Evolutionary conservation across 495 filamentous ascomycete genomes (phyloP).

Genomic region (Eremomyces bilateralis): DNA sequence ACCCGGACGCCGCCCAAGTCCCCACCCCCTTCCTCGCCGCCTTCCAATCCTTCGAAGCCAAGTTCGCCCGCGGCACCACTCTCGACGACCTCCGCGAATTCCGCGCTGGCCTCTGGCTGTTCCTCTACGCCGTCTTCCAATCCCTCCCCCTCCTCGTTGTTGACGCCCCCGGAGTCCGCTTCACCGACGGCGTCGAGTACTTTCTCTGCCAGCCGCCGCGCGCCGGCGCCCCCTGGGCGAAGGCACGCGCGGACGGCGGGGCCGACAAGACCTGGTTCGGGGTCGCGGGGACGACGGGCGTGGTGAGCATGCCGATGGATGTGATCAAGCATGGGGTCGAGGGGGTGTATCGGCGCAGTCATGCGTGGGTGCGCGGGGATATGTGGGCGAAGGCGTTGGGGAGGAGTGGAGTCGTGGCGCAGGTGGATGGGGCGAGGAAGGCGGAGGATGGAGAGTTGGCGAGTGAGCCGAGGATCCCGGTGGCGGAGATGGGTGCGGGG

Average conservation of each 20-base stretch:
- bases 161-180: slow-evolving; percentile 61
- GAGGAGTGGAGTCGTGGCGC: no score
- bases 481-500: no score
- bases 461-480: no score
- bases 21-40: slow-evolving; percentile 48
- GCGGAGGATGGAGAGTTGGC: no score
- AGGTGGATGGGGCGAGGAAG: no score
- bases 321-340: slow-evolving; percentile 76
- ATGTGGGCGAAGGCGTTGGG: no score
- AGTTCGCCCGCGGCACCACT: slow-evolving; percentile 46
- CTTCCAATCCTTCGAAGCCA: slow-evolving; percentile 68
- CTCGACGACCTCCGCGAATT: slow-evolving; percentile 54
- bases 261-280: slow-evolving; percentile 59
- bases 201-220: slow-evolving; percentile 86
- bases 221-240: slow-evolving; percentile 67
- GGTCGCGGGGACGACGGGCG: slow-evolving; percentile 42
- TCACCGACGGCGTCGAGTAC: slow-evolving; percentile 71
- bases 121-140: slow-evolving; percentile 80
- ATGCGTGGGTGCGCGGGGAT: slow-evolving; percentile 76
- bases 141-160: slow-evolving; percentile 74
- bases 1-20: slow-evolving; percentile 37
- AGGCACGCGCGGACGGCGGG: slow-evolving; percentile 48
- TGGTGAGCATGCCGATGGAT: slow-evolving; percentile 61
- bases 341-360: slow-evolving; percentile 70
- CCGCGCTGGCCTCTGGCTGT: slow-evolving; percentile 77